Evolutionary conservation across 1,284 basidiomycete genomes (phyloP).

Genomic region (Rhodofomes roseus): DNA sequence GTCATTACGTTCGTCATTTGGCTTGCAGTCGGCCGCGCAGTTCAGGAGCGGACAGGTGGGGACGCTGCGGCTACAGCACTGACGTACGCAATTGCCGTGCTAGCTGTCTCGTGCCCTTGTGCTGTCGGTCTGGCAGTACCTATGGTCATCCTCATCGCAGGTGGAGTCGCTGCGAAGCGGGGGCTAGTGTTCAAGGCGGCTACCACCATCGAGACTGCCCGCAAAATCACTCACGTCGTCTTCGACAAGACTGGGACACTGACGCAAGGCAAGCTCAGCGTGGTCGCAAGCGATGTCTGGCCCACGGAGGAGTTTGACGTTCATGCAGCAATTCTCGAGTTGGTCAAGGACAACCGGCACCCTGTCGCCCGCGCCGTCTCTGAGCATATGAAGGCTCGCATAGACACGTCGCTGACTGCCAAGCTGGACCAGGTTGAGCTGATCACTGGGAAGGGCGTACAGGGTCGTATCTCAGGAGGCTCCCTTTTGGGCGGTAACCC

Average conservation of each 20-base stretch:
- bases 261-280: constrained; percentile 32
- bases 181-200: constrained; percentile 35
- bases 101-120: constrained; percentile 42
- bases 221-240: constrained; percentile 31
- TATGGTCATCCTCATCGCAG: constrained; percentile 34
- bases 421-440: constrained; percentile 25
- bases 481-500: constrained; percentile 35
- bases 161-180: constrained; percentile 30
- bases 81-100: constrained; percentile 38
- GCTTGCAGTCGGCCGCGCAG: constrained; percentile 32
- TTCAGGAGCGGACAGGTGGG: constrained; percentile 24
- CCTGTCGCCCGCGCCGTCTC: constrained; percentile 33
- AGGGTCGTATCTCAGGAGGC: constrained; percentile 24
- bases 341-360: constrained; percentile 29
- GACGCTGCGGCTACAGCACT: constrained; percentile 31
- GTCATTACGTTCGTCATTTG: constrained; percentile 35
- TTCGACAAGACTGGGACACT: constrained; percentile 49
- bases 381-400: constrained; percentile 13
- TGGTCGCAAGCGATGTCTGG: constrained; percentile 23
- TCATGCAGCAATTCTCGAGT: constrained; percentile 18
- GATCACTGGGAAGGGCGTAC: constrained; percentile 36
- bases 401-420: not conserved
- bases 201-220: constrained; percentile 28
- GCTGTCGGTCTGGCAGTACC: constrained; percentile 37
- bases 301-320: constrained; percentile 16